These are phyloP conservation scores for Apophysomyces variabilis DNA, from an alignment of 371 early-diverging fungal species.

Conservation along the genomic window DNA sequence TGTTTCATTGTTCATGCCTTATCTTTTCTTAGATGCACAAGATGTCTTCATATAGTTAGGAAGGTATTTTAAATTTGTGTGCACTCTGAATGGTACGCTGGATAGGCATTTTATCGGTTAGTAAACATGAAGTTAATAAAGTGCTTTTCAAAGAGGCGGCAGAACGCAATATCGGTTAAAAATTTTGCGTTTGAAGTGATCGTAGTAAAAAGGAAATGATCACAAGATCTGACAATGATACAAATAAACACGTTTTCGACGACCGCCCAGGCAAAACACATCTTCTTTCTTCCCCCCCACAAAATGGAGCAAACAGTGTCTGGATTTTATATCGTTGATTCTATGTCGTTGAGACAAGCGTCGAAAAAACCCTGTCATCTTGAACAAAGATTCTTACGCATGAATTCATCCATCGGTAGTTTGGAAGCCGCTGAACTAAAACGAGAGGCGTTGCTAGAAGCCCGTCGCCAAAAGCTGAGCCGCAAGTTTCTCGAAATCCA, in stretches of 20 bases:
- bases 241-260: background rate
- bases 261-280: constrained; percentile 3
- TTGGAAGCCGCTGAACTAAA: constrained; percentile 36
- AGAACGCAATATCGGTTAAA: background rate
- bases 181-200: background rate
- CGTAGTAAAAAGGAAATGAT: background rate
- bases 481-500: constrained; percentile 38
- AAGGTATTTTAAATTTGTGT: too few species aligned
- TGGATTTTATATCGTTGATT: constrained; percentile 28
- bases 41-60: too few species aligned
- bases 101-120: too few species aligned
- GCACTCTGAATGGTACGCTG: too few species aligned
- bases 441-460: constrained; percentile 39
- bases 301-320: constrained; percentile 22
- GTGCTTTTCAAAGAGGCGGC: too few species aligned
- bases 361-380: constrained; percentile 42
- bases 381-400: constrained; percentile 39
- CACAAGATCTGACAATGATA: background rate
- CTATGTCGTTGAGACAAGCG: constrained; percentile 29
- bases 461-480: constrained; percentile 28
- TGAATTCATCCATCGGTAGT: constrained; percentile 18
- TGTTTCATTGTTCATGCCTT: too few species aligned
- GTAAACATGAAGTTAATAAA: too few species aligned
- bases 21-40: too few species aligned
- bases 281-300: constrained; percentile 8